Percentiles rank a stretch among this genome's conserved stretches.
phyloP scores from a whole-genome alignment of 1,139 yeast genomes.

The Kluyveromyces sp. region DNA sequence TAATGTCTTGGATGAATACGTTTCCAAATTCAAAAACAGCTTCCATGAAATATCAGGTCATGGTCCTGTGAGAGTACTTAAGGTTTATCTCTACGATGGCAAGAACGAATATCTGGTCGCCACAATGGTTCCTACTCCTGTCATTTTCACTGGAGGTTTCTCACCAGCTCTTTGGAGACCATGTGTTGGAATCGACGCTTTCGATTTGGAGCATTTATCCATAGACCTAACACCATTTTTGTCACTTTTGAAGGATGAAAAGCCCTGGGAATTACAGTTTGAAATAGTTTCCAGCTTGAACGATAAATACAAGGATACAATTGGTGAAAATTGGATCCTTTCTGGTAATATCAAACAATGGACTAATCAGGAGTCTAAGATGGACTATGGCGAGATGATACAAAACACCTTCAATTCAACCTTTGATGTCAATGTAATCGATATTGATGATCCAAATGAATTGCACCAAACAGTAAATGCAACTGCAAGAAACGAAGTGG shows the following conservation, averaged over 20 bases:
- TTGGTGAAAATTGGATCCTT: slow-evolving; percentile 63
- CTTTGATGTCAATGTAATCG: background rate
- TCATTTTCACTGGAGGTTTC: slow-evolving; percentile 70
- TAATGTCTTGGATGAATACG: slow-evolving; percentile 47
- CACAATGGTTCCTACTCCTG: slow-evolving; percentile 48
- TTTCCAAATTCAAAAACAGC: slow-evolving; percentile 32
- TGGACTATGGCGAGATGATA: slow-evolving; percentile 1
- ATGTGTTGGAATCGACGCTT: slow-evolving; percentile 63
- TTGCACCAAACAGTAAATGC: slow-evolving; percentile 13
- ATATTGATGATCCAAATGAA: slow-evolving; percentile 6
- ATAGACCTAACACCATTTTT: slow-evolving; percentile 61
- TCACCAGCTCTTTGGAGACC: slow-evolving; percentile 77
- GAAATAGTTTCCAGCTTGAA: slow-evolving; percentile 54
- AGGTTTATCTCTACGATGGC: slow-evolving; percentile 36
- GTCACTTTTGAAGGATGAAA: slow-evolving; percentile 41
- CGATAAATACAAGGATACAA: slow-evolving; percentile 30
- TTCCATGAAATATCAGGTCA: slow-evolving; percentile 45
- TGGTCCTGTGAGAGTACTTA: slow-evolving; percentile 55
- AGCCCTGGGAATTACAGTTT: slow-evolving; percentile 33
- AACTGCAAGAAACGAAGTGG: slow-evolving; percentile 8
- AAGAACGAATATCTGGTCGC: slow-evolving; percentile 7
- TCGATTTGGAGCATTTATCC: slow-evolving; percentile 59
- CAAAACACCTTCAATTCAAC: slow-evolving; percentile 1
- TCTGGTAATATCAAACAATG: slow-evolving; percentile 60
- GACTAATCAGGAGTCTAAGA: slow-evolving; percentile 31